phyloP scores from a whole-genome alignment of 345 rosid species.

The Citrus unshiu region DNA sequence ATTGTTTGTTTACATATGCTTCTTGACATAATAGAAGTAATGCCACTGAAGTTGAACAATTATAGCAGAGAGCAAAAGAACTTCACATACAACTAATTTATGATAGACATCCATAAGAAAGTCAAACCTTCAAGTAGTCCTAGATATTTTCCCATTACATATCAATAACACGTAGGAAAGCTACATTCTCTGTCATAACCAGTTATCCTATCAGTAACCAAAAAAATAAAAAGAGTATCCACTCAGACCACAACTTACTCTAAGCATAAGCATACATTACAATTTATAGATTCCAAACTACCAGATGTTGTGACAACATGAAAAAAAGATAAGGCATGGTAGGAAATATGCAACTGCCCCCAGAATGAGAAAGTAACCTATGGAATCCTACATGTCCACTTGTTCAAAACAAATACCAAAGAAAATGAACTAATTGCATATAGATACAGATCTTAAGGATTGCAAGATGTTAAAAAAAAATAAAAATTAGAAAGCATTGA shows the following conservation, averaged over 20 bases:
- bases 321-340: background rate
- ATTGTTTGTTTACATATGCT: background rate
- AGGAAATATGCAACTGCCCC: background rate
- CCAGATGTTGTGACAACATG: background rate
- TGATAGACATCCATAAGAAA: background rate
- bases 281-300: background rate
- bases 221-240: background rate
- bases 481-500: background rate
- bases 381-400: background rate
- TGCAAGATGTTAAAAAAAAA: no score
- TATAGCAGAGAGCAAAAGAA: background rate
- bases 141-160: background rate
- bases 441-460: background rate
- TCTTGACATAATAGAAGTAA: background rate
- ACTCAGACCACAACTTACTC: background rate
- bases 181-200: background rate
- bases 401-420: background rate
- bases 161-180: background rate
- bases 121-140: background rate
- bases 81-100: background rate
- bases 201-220: background rate
- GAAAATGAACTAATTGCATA: background rate
- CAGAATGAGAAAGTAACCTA: background rate
- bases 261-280: background rate
- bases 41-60: background rate